These are phyloP conservation scores for Aspergillus sp. DNA, from an alignment of 2,329 filamentous ascomycete species.

Conservation along the genomic window DNA sequence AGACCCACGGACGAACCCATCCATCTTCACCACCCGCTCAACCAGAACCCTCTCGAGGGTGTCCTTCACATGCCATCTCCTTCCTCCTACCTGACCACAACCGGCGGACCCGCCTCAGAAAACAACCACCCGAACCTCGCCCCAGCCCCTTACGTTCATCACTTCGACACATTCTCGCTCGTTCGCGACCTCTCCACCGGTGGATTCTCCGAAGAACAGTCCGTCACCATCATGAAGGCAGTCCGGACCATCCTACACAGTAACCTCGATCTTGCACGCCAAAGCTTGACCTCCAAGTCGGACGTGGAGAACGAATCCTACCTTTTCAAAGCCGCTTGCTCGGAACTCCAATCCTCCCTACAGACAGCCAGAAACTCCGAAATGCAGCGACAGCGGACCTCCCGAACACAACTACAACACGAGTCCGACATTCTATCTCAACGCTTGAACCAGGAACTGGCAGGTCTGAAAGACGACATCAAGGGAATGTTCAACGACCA, in stretches of 20 bases:
- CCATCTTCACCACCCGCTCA: conserved; percentile 5
- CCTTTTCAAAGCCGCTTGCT: conserved; percentile 89
- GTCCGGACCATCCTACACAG: conserved; percentile 73
- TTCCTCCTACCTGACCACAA: conserved; percentile 35
- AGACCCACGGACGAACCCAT: conserved; percentile 9
- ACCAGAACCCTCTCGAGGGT: conserved; percentile 38
- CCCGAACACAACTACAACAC: conserved; percentile 84
- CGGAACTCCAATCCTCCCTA: conserved; percentile 85
- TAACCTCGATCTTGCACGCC: conserved; percentile 79
- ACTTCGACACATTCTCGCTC: conserved; percentile 92
- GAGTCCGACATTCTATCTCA: conserved; percentile 93
- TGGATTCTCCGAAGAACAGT: conserved; percentile 72
- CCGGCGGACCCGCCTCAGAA: conserved; percentile 30
- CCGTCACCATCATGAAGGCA: conserved; percentile 88
- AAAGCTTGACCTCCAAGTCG: conserved; percentile 81
- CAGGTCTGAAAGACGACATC: conserved; percentile 83
- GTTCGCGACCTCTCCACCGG: conserved; percentile 74
- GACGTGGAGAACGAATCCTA: conserved; percentile 96
- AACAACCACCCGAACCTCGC: conserved; percentile 62
- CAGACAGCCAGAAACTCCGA: conserved; percentile 73
- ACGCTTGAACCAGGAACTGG: conserved; percentile 77
- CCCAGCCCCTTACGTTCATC: conserved; percentile 83
- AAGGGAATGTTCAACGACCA: conserved; percentile 95
- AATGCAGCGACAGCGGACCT: conserved; percentile 78
- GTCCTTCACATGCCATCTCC: conserved; percentile 47